Percentiles rank a stretch among this genome's conserved stretches.
Conservation (phyloP, 225 moss, liverwort and hornwort genomes). For the Pleurozium schreberi region DNA sequence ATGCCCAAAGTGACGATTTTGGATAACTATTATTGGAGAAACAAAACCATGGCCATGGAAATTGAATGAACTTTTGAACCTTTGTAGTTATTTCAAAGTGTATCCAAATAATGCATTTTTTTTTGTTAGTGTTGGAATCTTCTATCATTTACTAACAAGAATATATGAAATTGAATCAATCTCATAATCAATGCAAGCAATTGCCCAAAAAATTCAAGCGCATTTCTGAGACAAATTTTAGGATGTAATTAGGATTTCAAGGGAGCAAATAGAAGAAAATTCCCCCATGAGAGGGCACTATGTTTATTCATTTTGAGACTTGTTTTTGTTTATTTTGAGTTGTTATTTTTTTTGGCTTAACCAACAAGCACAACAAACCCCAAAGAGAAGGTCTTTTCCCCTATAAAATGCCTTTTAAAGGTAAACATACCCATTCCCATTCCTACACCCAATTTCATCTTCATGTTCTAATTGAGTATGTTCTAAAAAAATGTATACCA, state of each 20-base stretch:
- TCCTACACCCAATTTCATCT: too few species aligned
- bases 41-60: too few species aligned
- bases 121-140: neutral
- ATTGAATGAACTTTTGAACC: neutral
- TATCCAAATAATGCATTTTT: too few species aligned
- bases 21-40: neutral
- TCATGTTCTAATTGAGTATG: too few species aligned
- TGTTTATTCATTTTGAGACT: neutral
- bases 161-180: neutral
- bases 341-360: neutral
- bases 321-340: rapidly evolving
- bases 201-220: rapidly evolving
- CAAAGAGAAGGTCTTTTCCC: neutral
- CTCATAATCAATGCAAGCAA: rapidly evolving
- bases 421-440: neutral
- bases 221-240: rapidly evolving
- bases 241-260: rapidly evolving
- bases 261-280: neutral
- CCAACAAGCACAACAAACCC: neutral
- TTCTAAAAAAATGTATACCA: too few species aligned
- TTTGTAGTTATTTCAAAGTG: neutral
- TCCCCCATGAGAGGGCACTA: rapidly evolving
- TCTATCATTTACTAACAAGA: neutral
- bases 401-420: neutral
- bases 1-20: neutral